Conservation (phyloP, 1,284 basidiomycete species). For the Mrakiaceae sp. region DNA sequence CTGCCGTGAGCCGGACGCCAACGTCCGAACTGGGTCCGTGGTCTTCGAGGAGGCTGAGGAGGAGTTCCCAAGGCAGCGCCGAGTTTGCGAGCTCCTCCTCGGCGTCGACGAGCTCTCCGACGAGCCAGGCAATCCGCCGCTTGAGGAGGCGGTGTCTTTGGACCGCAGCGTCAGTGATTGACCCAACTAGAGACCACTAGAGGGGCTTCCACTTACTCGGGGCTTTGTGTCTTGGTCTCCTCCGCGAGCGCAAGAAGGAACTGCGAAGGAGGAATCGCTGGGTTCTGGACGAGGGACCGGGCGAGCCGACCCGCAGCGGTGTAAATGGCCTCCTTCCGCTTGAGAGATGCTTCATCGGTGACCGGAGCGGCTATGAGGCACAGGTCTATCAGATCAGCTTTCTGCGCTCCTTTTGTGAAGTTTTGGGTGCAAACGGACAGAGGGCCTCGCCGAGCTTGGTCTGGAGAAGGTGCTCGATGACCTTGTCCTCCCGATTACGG, state of each 20-base stretch:
- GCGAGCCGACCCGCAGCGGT: slow-evolving; percentile 78
- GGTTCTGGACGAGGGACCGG: slow-evolving; percentile 39
- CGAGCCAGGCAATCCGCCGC: slow-evolving; percentile 75
- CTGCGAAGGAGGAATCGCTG: slow-evolving; percentile 17
- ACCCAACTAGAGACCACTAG: neutral
- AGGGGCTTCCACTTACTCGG: slow-evolving; percentile 13
- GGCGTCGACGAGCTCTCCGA: slow-evolving; percentile 47
- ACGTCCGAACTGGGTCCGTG: slow-evolving; percentile 57
- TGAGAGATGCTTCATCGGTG: slow-evolving; percentile 48
- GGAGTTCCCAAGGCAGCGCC: slow-evolving; percentile 60
- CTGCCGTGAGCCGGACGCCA: slow-evolving; percentile 71
- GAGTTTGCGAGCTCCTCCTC: slow-evolving; percentile 54
- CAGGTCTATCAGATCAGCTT: neutral
- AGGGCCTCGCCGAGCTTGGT: slow-evolving; percentile 46
- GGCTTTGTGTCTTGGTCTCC: slow-evolving; percentile 1
- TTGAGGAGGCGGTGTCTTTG: slow-evolving; percentile 63
- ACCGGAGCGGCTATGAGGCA: slow-evolving; percentile 30
- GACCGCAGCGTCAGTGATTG: neutral
- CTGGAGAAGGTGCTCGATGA: slow-evolving; percentile 58
- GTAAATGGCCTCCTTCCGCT: slow-evolving; percentile 77
- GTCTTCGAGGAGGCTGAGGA: slow-evolving; percentile 60
- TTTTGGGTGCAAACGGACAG: slow-evolving; percentile 35
- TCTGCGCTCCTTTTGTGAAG: neutral
- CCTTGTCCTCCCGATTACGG: slow-evolving; percentile 37
- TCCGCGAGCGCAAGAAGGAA: slow-evolving; percentile 15